Percentiles rank a stretch among this genome's conserved stretches.
Conservation (phyloP, 2,329 filamentous ascomycete genomes). For the Drechslera avenae region DNA sequence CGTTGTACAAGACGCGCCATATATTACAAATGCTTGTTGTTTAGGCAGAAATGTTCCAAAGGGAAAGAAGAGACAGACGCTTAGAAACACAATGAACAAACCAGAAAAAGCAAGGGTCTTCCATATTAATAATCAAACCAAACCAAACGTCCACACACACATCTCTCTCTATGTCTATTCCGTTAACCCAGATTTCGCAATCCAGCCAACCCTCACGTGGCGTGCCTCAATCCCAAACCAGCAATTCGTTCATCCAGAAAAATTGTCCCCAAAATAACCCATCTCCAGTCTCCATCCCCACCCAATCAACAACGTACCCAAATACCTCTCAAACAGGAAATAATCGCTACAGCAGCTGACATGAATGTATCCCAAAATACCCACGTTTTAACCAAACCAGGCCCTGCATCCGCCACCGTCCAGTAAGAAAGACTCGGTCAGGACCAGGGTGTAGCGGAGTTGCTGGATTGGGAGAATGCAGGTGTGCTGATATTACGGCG, state of each 20-base stretch:
- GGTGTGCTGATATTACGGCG: constrained; percentile 4
- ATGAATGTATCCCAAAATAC: constrained; percentile 11
- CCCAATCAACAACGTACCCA: background rate
- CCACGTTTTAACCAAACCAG: background rate
- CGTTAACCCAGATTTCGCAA: too few species aligned
- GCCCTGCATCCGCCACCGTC: background rate
- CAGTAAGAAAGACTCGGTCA: constrained; percentile 1
- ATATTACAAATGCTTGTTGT: too few species aligned
- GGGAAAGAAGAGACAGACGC: too few species aligned
- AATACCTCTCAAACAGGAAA: constrained; percentile 7
- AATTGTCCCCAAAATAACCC: constrained; percentile 22
- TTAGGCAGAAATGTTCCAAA: too few species aligned
- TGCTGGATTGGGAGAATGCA: constrained; percentile 6
- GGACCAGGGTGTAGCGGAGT: background rate
- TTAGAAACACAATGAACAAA: too few species aligned
- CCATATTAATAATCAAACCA: too few species aligned
- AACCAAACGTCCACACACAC: too few species aligned
- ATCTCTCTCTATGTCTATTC: too few species aligned
- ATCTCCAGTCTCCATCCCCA: background rate
- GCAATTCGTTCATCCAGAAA: background rate
- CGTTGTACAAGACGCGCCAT: too few species aligned
- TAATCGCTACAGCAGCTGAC: constrained; percentile 3
- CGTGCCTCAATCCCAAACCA: too few species aligned
- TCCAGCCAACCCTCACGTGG: too few species aligned
- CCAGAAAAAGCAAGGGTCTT: too few species aligned